A percentile compares a stretch with the other conserved stretches of the same genome.
Conservation (phyloP, 345 rosid genomes). For the Corchorus olitorius region DNA sequence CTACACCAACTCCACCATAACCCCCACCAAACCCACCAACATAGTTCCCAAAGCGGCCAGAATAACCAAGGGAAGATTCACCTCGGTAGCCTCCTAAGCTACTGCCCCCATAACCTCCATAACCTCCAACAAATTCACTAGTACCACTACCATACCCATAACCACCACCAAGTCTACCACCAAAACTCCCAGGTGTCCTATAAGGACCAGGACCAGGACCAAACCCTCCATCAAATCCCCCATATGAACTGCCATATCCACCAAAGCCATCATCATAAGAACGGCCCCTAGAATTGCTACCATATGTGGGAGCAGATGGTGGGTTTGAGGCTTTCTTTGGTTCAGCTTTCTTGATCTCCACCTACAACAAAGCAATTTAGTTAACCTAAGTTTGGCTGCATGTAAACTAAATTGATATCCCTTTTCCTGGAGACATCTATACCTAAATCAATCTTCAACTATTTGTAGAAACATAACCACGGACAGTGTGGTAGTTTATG, state of each 20-base stretch:
- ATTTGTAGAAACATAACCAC: constrained; percentile 16
- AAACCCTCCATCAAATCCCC: constrained; percentile 81
- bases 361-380: constrained; percentile 98
- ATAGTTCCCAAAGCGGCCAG: constrained; percentile 86
- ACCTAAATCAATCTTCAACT: constrained; percentile 44
- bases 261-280: constrained; percentile 66
- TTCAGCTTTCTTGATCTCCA: constrained; percentile 99
- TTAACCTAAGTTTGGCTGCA: constrained; percentile 77
- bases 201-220: constrained; percentile 82
- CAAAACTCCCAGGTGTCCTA: constrained; percentile 67
- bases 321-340: constrained; percentile 98
- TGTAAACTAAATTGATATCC: constrained; percentile 45
- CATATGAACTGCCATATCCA: constrained; percentile 58
- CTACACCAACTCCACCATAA: constrained; percentile 62
- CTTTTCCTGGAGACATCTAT: constrained; percentile 37
- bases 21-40: constrained; percentile 77
- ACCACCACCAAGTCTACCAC: constrained; percentile 63
- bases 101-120: constrained; percentile 59
- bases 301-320: constrained; percentile 73
- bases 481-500: not conserved
- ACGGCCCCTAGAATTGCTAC: constrained; percentile 78
- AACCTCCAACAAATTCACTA: constrained; percentile 74
- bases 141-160: constrained; percentile 70
- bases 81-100: constrained; percentile 71
- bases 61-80: constrained; percentile 83